Base-by-base conservation (phyloP, 2,329 filamentous ascomycete genomes). In the Cladosporium colombiae region DNA sequence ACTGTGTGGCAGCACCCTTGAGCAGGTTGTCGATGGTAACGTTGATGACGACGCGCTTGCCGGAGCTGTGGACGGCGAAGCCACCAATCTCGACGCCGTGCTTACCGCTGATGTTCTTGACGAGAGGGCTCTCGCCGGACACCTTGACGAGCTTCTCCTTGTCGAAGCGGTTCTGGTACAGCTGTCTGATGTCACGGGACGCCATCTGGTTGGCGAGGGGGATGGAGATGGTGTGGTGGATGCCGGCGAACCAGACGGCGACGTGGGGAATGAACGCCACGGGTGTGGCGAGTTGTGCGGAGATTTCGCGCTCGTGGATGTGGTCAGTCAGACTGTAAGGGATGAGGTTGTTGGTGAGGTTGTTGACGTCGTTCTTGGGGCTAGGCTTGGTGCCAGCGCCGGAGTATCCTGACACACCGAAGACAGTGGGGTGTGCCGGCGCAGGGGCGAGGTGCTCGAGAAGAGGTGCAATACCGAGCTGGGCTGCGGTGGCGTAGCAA, bases 191-290 rank as follows among this genome's bases (percentile, higher is more conserved):
- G 76, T 98, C 93, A 62, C 95, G 90, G 50, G 91, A 93, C 2
- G 88, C 91, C 91, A 98, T 96, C 68, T 87, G 85, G 79, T 94
- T 86, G 75, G 90, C 90, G 10, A 99, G 84, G 14, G 94, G 94
- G 59, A 98, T 91, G 75, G 88, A 93, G 78, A 98, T 93, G 46
- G 93, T 94, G 79, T 93, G 91, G 76, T 92, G 89, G 72, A 98
- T 98, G 69, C 94, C 94, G 76, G 96, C 90, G 86, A 98, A 98
- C 94, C 93, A 98, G 16, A 90, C 88, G n/a, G 93, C 92, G 27
- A 97, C 93, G 78, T 98, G 95, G 7, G 95, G 95, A 66, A 95
- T 90, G 77, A 99, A 99, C 6, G 89, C 91, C 13, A 96, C 88
- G 21, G 86, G 81, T 16, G 82, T 84, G 58, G 89, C 91, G 13